phyloP scores from a whole-genome alignment of 2,329 filamentous ascomycete genomes.

The Bipolaris oryzae region DNA sequence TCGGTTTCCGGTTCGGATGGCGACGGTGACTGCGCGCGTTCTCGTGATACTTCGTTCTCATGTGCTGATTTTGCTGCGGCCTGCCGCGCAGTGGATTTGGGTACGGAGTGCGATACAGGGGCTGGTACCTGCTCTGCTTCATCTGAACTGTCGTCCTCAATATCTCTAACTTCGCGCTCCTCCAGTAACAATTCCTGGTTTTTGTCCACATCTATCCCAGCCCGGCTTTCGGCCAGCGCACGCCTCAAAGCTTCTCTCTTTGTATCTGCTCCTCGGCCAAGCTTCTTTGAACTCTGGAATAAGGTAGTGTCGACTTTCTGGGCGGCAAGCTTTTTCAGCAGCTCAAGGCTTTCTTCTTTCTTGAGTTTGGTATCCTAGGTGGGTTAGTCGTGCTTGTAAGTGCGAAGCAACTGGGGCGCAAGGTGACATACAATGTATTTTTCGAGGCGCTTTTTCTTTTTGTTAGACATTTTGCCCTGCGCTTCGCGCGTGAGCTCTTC shows the following conservation, averaged over 20 bases:
- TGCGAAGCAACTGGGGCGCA: not conserved
- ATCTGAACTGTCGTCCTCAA: constrained; percentile 37
- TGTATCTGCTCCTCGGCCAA: constrained; percentile 72
- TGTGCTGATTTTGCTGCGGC: constrained; percentile 1
- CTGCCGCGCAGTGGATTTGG: constrained; percentile 1
- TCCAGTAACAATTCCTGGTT: constrained; percentile 63
- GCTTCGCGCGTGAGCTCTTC: constrained; percentile 61
- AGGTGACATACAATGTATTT: constrained; percentile 65
- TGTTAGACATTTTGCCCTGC: constrained; percentile 63
- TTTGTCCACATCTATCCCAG: constrained; percentile 64
- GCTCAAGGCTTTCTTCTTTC: constrained; percentile 86
- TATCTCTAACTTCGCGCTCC: constrained; percentile 36
- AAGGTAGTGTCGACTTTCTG: constrained; percentile 81
- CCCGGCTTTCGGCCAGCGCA: constrained; percentile 67
- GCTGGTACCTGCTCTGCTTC: constrained; percentile 21
- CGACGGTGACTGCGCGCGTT: constrained; percentile 28
- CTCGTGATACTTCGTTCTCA: not conserved
- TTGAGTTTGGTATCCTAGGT: constrained; percentile 81
- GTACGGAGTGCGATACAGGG: not conserved
- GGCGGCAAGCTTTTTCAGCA: constrained; percentile 81
- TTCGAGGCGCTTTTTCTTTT: constrained; percentile 71
- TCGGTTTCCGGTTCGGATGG: constrained; percentile 24
- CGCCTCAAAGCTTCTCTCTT: constrained; percentile 72
- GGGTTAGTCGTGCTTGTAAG: constrained; percentile 6
- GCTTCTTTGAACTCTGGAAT: constrained; percentile 75